Conservation (phyloP, 805 yeast genomes). For the Ogataea allantospora region DNA sequence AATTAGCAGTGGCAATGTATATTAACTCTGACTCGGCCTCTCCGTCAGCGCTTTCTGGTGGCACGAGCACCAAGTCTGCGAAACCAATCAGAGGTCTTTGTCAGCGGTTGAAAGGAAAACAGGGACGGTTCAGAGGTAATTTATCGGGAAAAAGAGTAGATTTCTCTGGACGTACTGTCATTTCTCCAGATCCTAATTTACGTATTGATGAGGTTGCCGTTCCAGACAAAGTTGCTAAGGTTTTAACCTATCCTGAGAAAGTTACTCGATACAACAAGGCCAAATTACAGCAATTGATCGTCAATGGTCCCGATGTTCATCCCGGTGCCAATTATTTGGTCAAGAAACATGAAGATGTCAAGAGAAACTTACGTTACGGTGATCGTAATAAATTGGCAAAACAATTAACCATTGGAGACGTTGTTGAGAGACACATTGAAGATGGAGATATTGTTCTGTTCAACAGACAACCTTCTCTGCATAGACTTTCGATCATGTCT, state of each 20-base stretch:
- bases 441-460: slow-evolving; percentile 96
- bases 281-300: slow-evolving; percentile 69
- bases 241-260: slow-evolving; percentile 92
- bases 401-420: slow-evolving; percentile 78
- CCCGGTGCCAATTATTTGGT: slow-evolving; percentile 96
- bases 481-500: slow-evolving; percentile 87
- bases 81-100: slow-evolving; percentile 94
- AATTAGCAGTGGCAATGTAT: slow-evolving; percentile 93
- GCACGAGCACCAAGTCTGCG: slow-evolving; percentile 50
- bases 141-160: slow-evolving; percentile 98
- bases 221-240: slow-evolving; percentile 94
- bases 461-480: slow-evolving; percentile 97
- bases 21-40: slow-evolving; percentile 93
- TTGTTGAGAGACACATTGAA: slow-evolving; percentile 94
- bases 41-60: slow-evolving; percentile 73
- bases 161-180: slow-evolving; percentile 96
- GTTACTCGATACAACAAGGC: slow-evolving; percentile 84
- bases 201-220: slow-evolving; percentile 97
- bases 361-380: slow-evolving; percentile 87
- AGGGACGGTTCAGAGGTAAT: slow-evolving; percentile 98
- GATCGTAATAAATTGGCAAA: slow-evolving; percentile 76
- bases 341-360: slow-evolving; percentile 79
- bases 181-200: slow-evolving; percentile 96
- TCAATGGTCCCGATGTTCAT: slow-evolving; percentile 83
- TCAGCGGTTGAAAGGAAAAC: slow-evolving; percentile 96